Percentiles rank a stretch among this genome's conserved stretches.
phyloP scores from a whole-genome alignment of 441 rosid species.

The Monsonia emarginata region DNA sequence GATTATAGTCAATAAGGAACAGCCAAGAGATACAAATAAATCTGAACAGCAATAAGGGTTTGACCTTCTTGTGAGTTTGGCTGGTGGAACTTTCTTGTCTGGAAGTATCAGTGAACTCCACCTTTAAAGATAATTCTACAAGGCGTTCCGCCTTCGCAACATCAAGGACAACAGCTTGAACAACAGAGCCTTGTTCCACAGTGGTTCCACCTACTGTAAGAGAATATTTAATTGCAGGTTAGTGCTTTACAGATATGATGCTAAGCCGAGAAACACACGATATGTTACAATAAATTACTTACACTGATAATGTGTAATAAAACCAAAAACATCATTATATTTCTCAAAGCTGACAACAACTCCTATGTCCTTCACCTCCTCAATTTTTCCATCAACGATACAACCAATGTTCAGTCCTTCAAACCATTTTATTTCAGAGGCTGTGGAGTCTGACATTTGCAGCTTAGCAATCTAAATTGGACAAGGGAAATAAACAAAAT shows the following conservation, averaged over 20 bases:
- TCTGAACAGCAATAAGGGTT: conserved; percentile 7
- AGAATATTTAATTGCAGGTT: conserved; percentile 14
- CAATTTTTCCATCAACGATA: conserved; percentile 57
- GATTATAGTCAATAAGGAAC: neutral
- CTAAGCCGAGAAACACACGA: conserved; percentile 1
- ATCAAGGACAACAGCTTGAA: conserved; percentile 77
- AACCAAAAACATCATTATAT: conserved; percentile 59
- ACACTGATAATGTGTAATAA: conserved; percentile 73
- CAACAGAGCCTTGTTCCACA: conserved; percentile 43
- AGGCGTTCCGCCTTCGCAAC: conserved; percentile 69
- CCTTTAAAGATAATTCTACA: conserved; percentile 79
- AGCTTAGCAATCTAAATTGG: conserved; percentile 55
- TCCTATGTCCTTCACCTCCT: conserved; percentile 71
- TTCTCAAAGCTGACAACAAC: conserved; percentile 64
- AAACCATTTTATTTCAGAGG: conserved; percentile 46
- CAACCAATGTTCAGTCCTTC: conserved; percentile 67
- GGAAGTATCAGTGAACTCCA: conserved; percentile 43
- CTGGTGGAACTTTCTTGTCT: conserved; percentile 30
- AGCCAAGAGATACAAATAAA: neutral
- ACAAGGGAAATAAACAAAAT: neutral
- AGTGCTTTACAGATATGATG: conserved; percentile 8
- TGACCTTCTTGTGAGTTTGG: conserved; percentile 50
- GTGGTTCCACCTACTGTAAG: conserved; percentile 56
- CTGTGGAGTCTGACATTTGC: conserved; percentile 37
- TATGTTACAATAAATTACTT: conserved; percentile 24